Conservation (phyloP, 2,329 filamentous ascomycete genomes). For the Blastomyces gilchristii region DNA sequence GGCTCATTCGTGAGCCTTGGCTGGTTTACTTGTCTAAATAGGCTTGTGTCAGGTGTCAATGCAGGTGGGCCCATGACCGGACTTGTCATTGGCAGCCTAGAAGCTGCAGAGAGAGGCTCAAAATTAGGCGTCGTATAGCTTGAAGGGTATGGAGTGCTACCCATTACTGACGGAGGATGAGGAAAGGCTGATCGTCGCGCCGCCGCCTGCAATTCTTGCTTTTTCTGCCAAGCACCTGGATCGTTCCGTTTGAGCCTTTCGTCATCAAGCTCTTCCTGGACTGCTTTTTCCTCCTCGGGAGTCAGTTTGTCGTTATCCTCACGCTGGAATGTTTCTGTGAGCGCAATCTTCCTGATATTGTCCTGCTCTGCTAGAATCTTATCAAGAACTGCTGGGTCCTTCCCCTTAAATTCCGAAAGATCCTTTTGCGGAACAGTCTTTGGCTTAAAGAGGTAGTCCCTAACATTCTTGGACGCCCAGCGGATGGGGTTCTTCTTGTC, state of each 20-base stretch:
- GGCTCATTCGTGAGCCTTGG: not conserved
- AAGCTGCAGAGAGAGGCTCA: not conserved
- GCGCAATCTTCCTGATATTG: slow-evolving; percentile 42
- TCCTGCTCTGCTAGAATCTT: slow-evolving; percentile 26
- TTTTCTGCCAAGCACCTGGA: slow-evolving; percentile 24
- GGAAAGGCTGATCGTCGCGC: not conserved
- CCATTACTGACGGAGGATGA: not conserved
- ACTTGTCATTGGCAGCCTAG: slow-evolving; percentile 7
- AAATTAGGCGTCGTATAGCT: not conserved
- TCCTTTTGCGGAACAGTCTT: slow-evolving; percentile 43
- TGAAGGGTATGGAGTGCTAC: not conserved
- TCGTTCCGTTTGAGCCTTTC: slow-evolving; percentile 32
- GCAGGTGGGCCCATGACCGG: slow-evolving; percentile 18
- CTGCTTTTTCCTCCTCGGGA: slow-evolving; percentile 50
- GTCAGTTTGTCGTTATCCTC: slow-evolving; percentile 57
- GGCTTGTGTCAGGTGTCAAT: slow-evolving; percentile 19
- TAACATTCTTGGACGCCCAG: slow-evolving; percentile 46
- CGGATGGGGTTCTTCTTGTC: slow-evolving; percentile 71
- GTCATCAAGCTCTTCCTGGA: slow-evolving; percentile 37
- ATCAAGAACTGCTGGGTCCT: slow-evolving; percentile 53
- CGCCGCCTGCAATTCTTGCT: slow-evolving; percentile 8
- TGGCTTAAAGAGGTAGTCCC: slow-evolving; percentile 52
- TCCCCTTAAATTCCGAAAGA: slow-evolving; percentile 46
- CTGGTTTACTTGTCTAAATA: not conserved
- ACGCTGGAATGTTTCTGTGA: slow-evolving; percentile 62